These are phyloP conservation scores for Trichoderma atroviride DNA, from an alignment of 2,329 filamentous ascomycete genomes.

Conservation along the genomic window DNA sequence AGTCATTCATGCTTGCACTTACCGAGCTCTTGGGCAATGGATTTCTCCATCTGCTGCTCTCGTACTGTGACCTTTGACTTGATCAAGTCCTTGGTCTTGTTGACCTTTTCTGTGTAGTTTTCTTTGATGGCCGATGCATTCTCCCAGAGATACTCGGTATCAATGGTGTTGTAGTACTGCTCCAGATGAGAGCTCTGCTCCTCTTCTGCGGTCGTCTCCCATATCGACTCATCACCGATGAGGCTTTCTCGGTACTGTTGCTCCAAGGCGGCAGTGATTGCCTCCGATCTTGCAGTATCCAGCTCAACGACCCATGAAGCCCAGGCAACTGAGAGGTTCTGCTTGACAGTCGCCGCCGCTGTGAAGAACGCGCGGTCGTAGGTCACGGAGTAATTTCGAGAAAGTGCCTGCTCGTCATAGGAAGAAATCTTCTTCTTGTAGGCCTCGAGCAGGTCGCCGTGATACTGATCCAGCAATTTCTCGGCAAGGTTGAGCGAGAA, in stretches of 20 bases:
- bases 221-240: conserved; percentile 14
- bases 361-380: conserved; percentile 23
- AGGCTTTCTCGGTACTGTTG: conserved; percentile 5
- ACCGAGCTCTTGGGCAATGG: conserved; percentile 12
- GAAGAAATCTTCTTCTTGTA: conserved; percentile 22
- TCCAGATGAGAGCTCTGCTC: conserved; percentile 17
- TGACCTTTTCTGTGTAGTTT: conserved; percentile 14
- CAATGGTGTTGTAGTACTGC: conserved; percentile 22
- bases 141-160: conserved; percentile 22
- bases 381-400: conserved; percentile 19
- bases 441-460: conserved; percentile 15
- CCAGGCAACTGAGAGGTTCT: conserved; percentile 15
- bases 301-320: conserved; percentile 15
- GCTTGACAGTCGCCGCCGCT: conserved; percentile 8
- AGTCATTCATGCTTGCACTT: neutral
- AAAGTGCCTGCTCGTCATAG: conserved; percentile 20
- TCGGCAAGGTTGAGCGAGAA: conserved; percentile 12
- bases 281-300: neutral
- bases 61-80: conserved; percentile 11
- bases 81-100: neutral
- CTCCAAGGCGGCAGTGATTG: conserved; percentile 9
- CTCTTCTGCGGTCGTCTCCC: conserved; percentile 19
- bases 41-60: conserved; percentile 13
- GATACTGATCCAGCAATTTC: conserved; percentile 12
- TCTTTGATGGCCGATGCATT: conserved; percentile 12